Evolutionary conservation across 148 eudicot species (phyloP), one percentile per base, ranked within the genome.

Genomic region (Nepenthes gracilis): DNA sequence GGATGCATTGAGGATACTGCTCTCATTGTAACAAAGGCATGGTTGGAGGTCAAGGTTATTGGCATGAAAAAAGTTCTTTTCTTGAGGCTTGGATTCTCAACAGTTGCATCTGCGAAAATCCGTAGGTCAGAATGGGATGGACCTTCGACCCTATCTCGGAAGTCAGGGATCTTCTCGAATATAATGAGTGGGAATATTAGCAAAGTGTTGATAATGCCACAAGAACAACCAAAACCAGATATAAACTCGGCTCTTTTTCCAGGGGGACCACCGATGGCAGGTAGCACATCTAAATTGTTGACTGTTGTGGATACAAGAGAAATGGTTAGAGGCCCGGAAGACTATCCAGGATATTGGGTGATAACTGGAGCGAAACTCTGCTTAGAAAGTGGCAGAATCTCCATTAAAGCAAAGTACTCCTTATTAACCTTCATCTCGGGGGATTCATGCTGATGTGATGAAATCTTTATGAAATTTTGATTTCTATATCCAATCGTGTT

Each of bases 301-400:
- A 49, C 45, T 35, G 73, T 93, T 63, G 91, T 93, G 13, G 95
- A 88, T 59, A 84, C 88, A 14, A 82, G 67, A 54, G 98, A 93
- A 67, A 84, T 78, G 83, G 67, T 82, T 35, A 75, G 94, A 75
- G 97, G 96, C 10, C 97, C 96, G 2, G 97, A 88, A 73, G 86
- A 82, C 34, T 69, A 81, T 33, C 97, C 97, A 10, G 97, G 97
- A 37, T 83, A 92, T 72, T 92, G 93, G 96, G 90, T 88, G 61
- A 77, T 88, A 33, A 88, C 97, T 0, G 97, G 97, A 59, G 97
- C 90, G 33, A 92, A 82, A 77, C 82, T 88, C 37, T 71, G 81
- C 40, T 79, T 85, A 37, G 90, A 83, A 66, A 71, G 78, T 47
- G 91, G 96, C 14, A 84, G 74, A 76, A 84, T 93, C 9, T 60